Percentiles rank a stretch among this genome's conserved stretches.
Conservation (phyloP, 106 monocot genomes). For the Gastrodia elata region DNA sequence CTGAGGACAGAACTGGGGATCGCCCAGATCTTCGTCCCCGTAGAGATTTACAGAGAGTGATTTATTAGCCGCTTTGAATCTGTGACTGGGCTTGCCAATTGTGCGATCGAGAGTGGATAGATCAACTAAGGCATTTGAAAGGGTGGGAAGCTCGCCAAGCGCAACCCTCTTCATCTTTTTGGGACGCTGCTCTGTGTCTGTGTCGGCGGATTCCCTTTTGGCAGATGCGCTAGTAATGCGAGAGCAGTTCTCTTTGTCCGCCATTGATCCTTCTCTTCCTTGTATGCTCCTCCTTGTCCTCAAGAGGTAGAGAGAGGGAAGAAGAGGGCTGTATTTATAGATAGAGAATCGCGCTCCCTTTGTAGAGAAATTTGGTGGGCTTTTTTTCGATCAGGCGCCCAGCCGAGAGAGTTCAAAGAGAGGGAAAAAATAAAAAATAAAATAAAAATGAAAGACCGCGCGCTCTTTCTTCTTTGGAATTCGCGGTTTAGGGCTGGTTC, state of each 20-base stretch:
- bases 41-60: background rate
- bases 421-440: background rate
- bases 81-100: background rate
- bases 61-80: constrained; percentile 15
- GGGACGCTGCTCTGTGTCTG: background rate
- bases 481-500: background rate
- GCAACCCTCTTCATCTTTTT: constrained; percentile 46
- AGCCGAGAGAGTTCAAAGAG: background rate
- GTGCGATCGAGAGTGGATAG: background rate
- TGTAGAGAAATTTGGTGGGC: background rate
- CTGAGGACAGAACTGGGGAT: constrained; percentile 40
- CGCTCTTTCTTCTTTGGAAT: too few relatives aligned
- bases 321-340: background rate
- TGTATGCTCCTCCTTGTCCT: background rate
- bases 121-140: constrained; percentile 17
- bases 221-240: constrained; percentile 30
- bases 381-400: background rate
- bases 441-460: background rate
- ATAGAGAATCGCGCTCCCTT: background rate
- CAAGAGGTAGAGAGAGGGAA: background rate
- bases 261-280: constrained; percentile 8
- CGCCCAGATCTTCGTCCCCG: constrained; percentile 16
- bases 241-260: constrained; percentile 38
- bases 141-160: constrained; percentile 34
- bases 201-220: constrained; percentile 7